phyloP scores from a whole-genome alignment of 257 asterid species.

The Solanum chaucha region DNA sequence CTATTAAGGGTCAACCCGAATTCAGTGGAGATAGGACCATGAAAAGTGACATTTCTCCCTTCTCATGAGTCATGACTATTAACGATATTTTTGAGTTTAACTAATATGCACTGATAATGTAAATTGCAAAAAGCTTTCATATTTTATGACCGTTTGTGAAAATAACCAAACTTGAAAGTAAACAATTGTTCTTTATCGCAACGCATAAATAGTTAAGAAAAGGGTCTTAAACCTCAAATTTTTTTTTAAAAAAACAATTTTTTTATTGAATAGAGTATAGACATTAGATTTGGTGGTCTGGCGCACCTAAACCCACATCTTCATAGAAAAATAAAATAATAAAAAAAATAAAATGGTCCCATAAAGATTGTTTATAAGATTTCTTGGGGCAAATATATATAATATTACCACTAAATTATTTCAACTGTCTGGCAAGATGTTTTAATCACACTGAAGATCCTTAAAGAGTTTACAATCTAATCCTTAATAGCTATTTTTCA shows the following conservation, averaged over 20 bases:
- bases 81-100: not conserved
- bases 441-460: not conserved
- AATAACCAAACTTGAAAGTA: too few species aligned
- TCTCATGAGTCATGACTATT: not conserved
- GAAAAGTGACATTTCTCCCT: not conserved
- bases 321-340: not conserved
- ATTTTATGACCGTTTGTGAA: too few species aligned
- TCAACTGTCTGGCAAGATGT: not conserved
- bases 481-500: not conserved
- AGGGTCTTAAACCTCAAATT: not conserved
- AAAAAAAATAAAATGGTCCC: not conserved
- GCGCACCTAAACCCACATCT: not conserved
- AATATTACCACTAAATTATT: not conserved
- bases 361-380: not conserved
- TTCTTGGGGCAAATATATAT: not conserved
- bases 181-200: too few species aligned
- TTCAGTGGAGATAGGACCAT: not conserved
- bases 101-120: not conserved
- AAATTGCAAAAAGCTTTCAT: not conserved
- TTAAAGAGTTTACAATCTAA: not conserved
- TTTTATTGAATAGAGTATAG: not conserved
- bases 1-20: not conserved
- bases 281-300: not conserved
- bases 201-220: not conserved
- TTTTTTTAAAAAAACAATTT: not conserved